A percentile compares a stretch with the other conserved stretches of the same genome.
Conservation (phyloP, 352 stramenopile species). For the Phytophthora cactorum region DNA sequence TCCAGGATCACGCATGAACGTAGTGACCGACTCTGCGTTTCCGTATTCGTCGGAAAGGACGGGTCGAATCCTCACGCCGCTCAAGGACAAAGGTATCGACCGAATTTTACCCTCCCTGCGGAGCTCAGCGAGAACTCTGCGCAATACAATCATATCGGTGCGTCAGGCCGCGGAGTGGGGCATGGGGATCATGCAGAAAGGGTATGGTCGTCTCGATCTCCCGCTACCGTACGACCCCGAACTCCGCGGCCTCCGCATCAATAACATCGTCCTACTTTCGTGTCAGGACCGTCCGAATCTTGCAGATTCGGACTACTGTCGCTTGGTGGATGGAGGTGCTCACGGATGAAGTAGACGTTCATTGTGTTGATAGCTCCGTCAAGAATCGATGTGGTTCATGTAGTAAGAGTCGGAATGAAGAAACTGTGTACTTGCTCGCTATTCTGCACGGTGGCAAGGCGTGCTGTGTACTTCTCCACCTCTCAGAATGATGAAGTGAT, state of each 20-base stretch:
- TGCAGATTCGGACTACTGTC: slow-evolving; percentile 1
- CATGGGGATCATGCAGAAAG: not conserved
- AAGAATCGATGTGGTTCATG: not conserved
- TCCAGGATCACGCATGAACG: not conserved
- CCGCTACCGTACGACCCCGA: not conserved
- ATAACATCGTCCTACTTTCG: not conserved
- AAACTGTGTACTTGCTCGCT: not conserved
- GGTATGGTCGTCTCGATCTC: not conserved
- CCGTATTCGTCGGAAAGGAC: slow-evolving; percentile 1
- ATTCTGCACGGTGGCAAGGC: not conserved
- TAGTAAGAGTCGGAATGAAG: not conserved
- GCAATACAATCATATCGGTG: slow-evolving; percentile 14
- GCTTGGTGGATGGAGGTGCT: slow-evolving; percentile 4
- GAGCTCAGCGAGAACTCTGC: not conserved
- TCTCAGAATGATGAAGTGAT: not conserved
- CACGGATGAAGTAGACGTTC: not conserved
- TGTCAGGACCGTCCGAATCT: too few relatives aligned
- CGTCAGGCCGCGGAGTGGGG: not conserved
- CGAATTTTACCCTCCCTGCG: not conserved
- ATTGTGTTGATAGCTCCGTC: not conserved
- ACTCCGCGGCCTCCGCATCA: not conserved
- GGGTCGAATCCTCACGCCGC: not conserved
- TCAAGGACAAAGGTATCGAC: slow-evolving; percentile 4
- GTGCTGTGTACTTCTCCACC: not conserved
- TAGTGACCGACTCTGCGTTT: slow-evolving; percentile 8